phyloP scores from a whole-genome alignment of 129 eudicot genomes.

The Dittrichia graveolens region DNA sequence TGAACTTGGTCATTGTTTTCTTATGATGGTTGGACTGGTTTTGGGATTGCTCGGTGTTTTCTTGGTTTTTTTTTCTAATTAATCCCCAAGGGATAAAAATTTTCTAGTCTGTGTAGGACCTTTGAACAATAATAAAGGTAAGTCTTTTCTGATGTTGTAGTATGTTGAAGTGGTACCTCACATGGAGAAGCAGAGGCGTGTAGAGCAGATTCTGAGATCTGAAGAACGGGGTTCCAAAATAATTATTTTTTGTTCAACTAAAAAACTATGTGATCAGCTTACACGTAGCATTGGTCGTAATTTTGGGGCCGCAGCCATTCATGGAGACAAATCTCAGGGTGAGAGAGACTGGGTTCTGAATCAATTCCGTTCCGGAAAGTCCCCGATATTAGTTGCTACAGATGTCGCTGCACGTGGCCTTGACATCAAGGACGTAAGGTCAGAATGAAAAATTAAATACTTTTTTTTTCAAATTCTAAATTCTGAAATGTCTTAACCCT shows the following conservation, averaged over 20 bases:
- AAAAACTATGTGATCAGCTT: conserved; percentile 80
- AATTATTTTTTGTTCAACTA: conserved; percentile 84
- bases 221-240: conserved; percentile 86
- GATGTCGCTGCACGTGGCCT: conserved; percentile 98
- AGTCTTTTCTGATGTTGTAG: conserved; percentile 42
- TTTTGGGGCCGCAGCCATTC: conserved; percentile 95
- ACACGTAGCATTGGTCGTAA: conserved; percentile 70
- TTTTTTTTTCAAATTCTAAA: no score
- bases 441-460: background rate
- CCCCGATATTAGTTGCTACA: conserved; percentile 88
- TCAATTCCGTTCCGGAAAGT: conserved; percentile 75
- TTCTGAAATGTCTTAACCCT: background rate
- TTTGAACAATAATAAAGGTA: background rate
- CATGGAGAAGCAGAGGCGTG: conserved; percentile 83
- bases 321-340: conserved; percentile 87
- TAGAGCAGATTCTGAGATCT: conserved; percentile 90
- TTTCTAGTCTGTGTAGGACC: background rate
- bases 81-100: background rate
- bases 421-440: conserved; percentile 90
- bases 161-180: conserved; percentile 87
- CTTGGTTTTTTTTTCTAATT: background rate
- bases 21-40: no score
- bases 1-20: background rate
- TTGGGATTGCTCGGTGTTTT: no score
- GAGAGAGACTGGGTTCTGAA: conserved; percentile 86